Evolutionary conservation across 2,329 filamentous ascomycete species (phyloP).

Genomic region (Penicillium fuscoglaucum): DNA sequence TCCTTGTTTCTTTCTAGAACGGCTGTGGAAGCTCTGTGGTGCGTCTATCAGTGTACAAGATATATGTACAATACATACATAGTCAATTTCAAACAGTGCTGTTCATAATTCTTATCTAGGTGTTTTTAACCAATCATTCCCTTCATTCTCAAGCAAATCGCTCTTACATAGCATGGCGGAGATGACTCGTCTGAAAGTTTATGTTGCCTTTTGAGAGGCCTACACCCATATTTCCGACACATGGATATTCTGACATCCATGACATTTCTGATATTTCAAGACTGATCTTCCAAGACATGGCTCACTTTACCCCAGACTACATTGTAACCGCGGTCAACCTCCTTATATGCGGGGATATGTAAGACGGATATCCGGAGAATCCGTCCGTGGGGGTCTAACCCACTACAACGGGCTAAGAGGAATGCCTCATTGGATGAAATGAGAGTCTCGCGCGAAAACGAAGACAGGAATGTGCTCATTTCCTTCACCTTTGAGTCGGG

Average conservation of each 20-base stretch:
- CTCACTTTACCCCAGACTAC: constrained; percentile 6
- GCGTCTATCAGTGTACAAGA: neutral
- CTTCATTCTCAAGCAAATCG: neutral
- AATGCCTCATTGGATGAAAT: neutral
- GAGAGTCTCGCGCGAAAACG: neutral
- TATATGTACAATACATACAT: too few relatives aligned
- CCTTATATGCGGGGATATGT: constrained; percentile 12
- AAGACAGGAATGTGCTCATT: constrained; percentile 3
- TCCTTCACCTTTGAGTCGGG: neutral
- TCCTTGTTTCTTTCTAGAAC: neutral
- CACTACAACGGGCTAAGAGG: constrained; percentile 10
- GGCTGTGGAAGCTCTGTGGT: neutral
- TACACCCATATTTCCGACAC: neutral
- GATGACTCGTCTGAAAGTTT: neutral
- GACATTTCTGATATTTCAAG: neutral
- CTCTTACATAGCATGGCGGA: neutral
- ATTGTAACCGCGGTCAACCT: neutral
- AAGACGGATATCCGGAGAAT: constrained; percentile 21
- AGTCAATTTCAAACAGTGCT: neutral
- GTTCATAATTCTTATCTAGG: neutral
- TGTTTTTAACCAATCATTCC: neutral
- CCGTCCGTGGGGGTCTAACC: constrained; percentile 18
- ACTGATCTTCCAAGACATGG: neutral
- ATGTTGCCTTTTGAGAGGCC: neutral
- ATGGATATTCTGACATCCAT: neutral